Percentiles rank a stretch among this genome's conserved stretches.
These are phyloP conservation scores for Harringtonia aguacate DNA, from an alignment of 2,329 filamentous ascomycete species.

Conservation along the genomic window DNA sequence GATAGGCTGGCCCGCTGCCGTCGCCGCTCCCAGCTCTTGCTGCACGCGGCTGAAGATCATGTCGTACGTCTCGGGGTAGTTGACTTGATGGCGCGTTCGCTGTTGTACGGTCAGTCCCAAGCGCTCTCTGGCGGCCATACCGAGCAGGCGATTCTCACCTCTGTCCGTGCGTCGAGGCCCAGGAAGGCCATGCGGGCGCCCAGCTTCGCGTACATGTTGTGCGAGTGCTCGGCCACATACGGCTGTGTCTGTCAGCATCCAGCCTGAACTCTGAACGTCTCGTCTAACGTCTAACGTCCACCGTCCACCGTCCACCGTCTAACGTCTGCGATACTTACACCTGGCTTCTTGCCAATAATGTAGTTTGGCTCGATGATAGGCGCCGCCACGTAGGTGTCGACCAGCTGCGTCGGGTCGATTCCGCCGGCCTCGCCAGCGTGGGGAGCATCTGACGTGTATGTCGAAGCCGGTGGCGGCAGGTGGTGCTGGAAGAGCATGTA, in stretches of 20 bases:
- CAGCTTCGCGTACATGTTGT: conserved; percentile 76
- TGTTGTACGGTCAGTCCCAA: conserved; percentile 45
- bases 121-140: no score
- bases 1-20: conserved; percentile 60
- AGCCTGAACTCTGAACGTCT: no score
- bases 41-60: conserved; percentile 68
- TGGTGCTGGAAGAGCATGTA: conserved; percentile 98
- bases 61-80: conserved; percentile 86
- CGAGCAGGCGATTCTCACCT: conserved; percentile 30
- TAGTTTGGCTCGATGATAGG: conserved; percentile 55
- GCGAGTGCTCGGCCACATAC: conserved; percentile 80
- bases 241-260: conserved; percentile 48
- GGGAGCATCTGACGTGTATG: conserved; percentile 58
- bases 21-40: conserved; percentile 57
- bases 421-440: conserved; percentile 33
- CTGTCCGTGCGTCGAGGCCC: conserved; percentile 85
- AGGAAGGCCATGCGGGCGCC: conserved; percentile 77
- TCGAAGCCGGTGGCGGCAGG: conserved; percentile 71
- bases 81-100: conserved; percentile 86
- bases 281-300: no score
- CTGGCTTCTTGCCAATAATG: conserved; percentile 66
- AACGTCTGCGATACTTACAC: conserved; percentile 60
- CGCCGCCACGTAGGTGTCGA: conserved; percentile 60
- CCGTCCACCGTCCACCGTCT: no score
- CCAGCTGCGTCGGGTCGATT: conserved; percentile 59